phyloP scores from a whole-genome alignment of 805 yeast species.

The Kuraishia molischiana region DNA sequence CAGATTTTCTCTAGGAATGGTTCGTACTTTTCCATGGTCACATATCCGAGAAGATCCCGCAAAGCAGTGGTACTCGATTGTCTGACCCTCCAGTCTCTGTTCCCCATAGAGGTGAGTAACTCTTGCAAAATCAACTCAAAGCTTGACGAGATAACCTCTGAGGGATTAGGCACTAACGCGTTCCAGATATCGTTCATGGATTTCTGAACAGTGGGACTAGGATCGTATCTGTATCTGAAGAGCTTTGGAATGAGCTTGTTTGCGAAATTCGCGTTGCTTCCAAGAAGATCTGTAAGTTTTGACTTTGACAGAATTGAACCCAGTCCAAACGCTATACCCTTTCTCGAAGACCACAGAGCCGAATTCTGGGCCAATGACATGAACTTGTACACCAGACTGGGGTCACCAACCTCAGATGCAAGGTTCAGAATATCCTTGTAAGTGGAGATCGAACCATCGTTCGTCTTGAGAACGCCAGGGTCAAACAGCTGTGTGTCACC shows the following conservation, averaged over 20 bases:
- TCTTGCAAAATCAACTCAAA: conserved; percentile 55
- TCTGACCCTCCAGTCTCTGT: conserved; percentile 86
- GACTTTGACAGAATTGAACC: conserved; percentile 78
- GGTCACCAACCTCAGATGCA: conserved; percentile 94
- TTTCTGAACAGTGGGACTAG: conserved; percentile 59
- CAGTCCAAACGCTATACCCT: conserved; percentile 90
- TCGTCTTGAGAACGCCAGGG: conserved; percentile 68
- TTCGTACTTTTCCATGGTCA: conserved; percentile 43
- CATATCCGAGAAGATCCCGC: conserved; percentile 57
- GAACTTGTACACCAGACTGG: conserved; percentile 85
- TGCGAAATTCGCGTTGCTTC: conserved; percentile 44
- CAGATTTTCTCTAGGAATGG: conserved; percentile 57
- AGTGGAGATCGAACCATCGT: conserved; percentile 81
- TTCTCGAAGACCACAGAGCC: conserved; percentile 84
- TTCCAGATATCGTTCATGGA: conserved; percentile 91
- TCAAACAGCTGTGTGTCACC: conserved; percentile 81
- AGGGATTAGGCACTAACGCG: conserved; percentile 47
- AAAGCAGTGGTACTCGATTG: conserved; percentile 77
- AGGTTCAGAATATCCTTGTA: conserved; percentile 81
- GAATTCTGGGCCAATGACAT: conserved; percentile 88
- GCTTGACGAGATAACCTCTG: conserved; percentile 41
- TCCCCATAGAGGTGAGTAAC: conserved; percentile 57
- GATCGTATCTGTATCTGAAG: conserved; percentile 80
- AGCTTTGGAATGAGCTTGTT: conserved; percentile 67
- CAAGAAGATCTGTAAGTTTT: conserved; percentile 52